A percentile compares a stretch with the other conserved stretches of the same genome.
phyloP scores from a whole-genome alignment of 176 grass and related monocot genomes.

The Cenchrus fungigraminus region DNA sequence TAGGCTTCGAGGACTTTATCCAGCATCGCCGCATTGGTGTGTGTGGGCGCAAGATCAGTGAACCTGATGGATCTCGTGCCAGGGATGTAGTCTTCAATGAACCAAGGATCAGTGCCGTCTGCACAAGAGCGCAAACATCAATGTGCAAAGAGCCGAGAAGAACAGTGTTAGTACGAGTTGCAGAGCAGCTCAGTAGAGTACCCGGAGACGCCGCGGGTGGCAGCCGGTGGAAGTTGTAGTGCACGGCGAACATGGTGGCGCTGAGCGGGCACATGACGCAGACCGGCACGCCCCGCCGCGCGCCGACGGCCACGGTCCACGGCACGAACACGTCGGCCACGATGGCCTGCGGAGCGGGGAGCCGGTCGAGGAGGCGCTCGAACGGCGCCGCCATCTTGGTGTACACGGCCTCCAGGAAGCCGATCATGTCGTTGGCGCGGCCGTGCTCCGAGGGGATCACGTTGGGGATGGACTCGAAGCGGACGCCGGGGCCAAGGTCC shows the following conservation, averaged over 20 bases:
- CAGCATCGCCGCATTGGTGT: background rate
- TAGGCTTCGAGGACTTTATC: constrained; percentile 15
- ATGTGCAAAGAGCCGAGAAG: background rate
- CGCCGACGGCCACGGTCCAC: constrained; percentile 30
- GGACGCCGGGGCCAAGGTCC: constrained; percentile 20
- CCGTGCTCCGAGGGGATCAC: constrained; percentile 61
- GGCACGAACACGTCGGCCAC: constrained; percentile 34
- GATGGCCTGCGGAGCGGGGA: constrained; percentile 25
- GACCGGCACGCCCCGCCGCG: background rate
- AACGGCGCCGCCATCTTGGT: constrained; percentile 51
- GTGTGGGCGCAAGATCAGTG: background rate
- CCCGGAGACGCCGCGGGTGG: constrained; percentile 3
- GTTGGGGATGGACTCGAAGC: constrained; percentile 47
- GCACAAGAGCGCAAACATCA: background rate
- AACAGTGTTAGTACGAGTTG: constrained; percentile 14
- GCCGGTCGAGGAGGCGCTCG: constrained; percentile 14
- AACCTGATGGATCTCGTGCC: constrained; percentile 39
- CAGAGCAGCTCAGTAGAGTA: background rate
- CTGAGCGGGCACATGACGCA: constrained; percentile 35
- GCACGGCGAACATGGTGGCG: constrained; percentile 46
- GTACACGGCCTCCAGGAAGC: constrained; percentile 52
- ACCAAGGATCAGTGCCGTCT: constrained; percentile 38
- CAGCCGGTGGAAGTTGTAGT: constrained; percentile 37
- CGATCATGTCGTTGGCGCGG: constrained; percentile 50
- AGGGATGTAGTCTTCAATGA: constrained; percentile 53